Base-by-base conservation (phyloP, 1,139 yeast genomes). In the Hansenula sp. region DNA sequence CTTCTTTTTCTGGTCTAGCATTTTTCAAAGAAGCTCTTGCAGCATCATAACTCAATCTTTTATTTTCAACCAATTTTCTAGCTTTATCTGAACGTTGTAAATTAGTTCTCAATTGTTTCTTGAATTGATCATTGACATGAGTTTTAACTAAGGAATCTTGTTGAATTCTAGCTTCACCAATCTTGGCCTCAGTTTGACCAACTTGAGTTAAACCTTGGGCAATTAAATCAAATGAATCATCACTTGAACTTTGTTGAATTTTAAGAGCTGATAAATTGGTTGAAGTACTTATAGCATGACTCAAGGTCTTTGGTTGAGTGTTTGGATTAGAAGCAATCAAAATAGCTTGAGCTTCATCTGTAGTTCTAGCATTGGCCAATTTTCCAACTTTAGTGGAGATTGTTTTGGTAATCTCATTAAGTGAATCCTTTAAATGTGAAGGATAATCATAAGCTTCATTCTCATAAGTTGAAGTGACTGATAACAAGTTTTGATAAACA, bases 401-500 rank as follows among this genome's bases (percentile, higher is more conserved):
- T 48, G 76, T 77, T 62, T 80, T 81, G 41, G 90, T 80, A 47
- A 87, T 75, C 49, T 85, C 94, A 39, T 74, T 73, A 50, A 87
- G 76, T 17, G 92, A 81, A 59, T 87, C 96, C 55, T 73, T 80
- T 29, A 77, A 61, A 56, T 84, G 82, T 41, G 80, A 77, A n/a
- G 96, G 96, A 61, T 87, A 87, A 62, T 88, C 96, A 63, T 88
- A 87, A 41, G 83, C 73, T 61, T 86, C 95, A 51, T 70, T 75
- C 56, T 82, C 92, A 61, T 84, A 87, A 44, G 75, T 75, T 29
- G 74, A 65, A 43, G 95, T 82, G 42, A 87, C 83, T 43, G 82
- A 75, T 51, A 87, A 72, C 42, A 87, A 75, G 57, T 83, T 82
- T 60, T 76, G 76, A 68, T 86, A 87, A 41, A 87, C 78, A 29